Evolutionary conservation across 257 asterid genomes (phyloP), one percentile per base, ranked within the genome.

Genomic region (Nicotiana noctiflora): DNA sequence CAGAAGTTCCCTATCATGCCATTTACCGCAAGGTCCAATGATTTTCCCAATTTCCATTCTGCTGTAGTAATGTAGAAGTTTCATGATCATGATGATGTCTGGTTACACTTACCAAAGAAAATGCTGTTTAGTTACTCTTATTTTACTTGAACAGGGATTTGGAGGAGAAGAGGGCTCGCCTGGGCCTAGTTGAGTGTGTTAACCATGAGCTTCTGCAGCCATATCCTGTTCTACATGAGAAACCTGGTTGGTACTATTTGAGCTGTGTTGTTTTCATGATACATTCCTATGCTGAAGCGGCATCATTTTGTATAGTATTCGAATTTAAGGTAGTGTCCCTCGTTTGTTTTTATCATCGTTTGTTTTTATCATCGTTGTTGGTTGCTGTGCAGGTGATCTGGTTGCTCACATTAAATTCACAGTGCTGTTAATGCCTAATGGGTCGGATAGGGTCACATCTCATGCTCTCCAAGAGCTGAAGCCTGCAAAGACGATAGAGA

Each of bases 161-260:
- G 92, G 98, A 95, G 86, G 99, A 95, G 89, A 95, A 95, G 88
- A 91, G 98, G 67, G 97, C 96, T 76, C 92, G 95, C 27, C 79
- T 95, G 67, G 99, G 99, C 67, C 87, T 95, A 14, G 95, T 92
- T 12, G 99, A 95, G 86, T 95, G 98, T 83, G 94, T 95, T 62
- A 91, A 90, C 84, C 99, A 95, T 10, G 98, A 95, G 40, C 97
- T 95, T n/a, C 61, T 93, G 85, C 98, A 95, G 85, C 99, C 99
- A 19, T 95, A 95, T 81, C 98, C 97, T 18, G 99, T 95, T 80
- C 94, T 93, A 79, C 95, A 95, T 4, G 99, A 95, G 88, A 95
- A 91, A 85, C 97, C 97, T 66, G 99, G 99, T 93, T 82, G 44
- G 87, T 12, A 53, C 66, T n/a, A 19, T 44, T 25, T 14, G 14